phyloP scores from a whole-genome alignment of 179 eudicot species.

The Vitellaria paradoxa region DNA sequence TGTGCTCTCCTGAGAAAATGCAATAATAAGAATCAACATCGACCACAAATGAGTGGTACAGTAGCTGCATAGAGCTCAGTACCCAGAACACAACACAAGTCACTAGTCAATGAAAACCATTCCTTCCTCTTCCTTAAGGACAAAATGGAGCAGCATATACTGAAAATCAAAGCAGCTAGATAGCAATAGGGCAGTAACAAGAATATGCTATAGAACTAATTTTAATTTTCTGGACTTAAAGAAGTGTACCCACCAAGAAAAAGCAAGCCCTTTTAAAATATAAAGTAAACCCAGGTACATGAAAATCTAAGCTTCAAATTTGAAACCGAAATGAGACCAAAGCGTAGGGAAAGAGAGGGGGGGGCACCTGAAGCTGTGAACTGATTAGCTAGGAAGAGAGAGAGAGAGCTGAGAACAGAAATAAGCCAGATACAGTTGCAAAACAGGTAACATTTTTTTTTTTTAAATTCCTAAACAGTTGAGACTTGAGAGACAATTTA shows the following conservation, averaged over 20 bases:
- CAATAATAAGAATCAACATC: constrained; percentile 7
- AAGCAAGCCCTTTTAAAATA: not conserved
- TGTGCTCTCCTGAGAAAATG: not conserved
- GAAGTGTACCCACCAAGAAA: not conserved
- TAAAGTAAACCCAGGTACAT: not conserved
- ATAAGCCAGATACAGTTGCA: not conserved
- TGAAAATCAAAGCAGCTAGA: not conserved
- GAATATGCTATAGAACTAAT: not conserved
- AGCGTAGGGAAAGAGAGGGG: not conserved
- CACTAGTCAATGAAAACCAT: not conserved
- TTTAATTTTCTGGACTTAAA: not conserved
- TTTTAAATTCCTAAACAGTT: not conserved
- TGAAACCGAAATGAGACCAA: not conserved
- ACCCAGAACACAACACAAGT: not conserved
- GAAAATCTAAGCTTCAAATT: not conserved
- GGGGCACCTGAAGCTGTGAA: not conserved
- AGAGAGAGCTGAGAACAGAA: not conserved
- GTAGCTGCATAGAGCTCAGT: not conserved
- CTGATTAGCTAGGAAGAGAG: not conserved
- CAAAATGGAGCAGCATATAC: not conserved
- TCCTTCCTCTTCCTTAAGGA: not conserved
- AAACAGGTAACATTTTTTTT: not conserved
- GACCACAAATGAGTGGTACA: not conserved
- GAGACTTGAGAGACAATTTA: not conserved
- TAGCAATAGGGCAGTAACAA: not conserved